Base-by-base conservation (phyloP, 2,329 filamentous ascomycete species). In the Phoma sp. region DNA sequence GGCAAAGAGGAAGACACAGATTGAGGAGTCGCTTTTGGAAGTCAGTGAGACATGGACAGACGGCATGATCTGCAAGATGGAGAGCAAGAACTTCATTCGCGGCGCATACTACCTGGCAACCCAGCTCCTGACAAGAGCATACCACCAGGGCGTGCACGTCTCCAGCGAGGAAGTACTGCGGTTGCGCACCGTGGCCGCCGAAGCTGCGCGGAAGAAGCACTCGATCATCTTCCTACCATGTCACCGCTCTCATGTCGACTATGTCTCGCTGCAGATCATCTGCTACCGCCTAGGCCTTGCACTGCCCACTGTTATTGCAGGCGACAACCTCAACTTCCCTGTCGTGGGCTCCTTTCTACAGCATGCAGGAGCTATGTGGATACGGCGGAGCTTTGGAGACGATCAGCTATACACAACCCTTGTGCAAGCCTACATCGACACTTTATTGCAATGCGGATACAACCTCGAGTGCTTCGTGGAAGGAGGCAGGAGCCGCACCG, bases 401-500 rank as follows among this genome's bases (percentile, higher is more conserved):
- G 95, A 99, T 72, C 85, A 90, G 29, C 78, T 99, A 1, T 99
- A 99, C 73, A 86, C 87, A 5, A 93, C 93, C 0, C 81, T 98
- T n/a, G 93, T 99, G 6, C 95, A 99, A 74, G 86, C 92, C 6
- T 99, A 99, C 69, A 92, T 99, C 65, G 95, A 99, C 73, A 96
- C 92, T 0, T 74, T 99, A 36, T 80, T 99, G 2, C 91, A 95
- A 68, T 88, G 91, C 60, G 95, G 95, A 0, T 96, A 89, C 76
- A 98, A 99, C 72, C 86, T 99, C 42, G 93, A 97, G 74, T 99
- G 95, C 74, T 99, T 99, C 67, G 96, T 99, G n/a, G 95, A 99
- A 77, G 95, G 95, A 14, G 93, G 93, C 1, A 84, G 95, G 15
- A 97, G 93, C 26, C 83, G 95, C 45, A 99, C 93, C 0, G 95